Base-by-base conservation (phyloP, 2,329 filamentous ascomycete species). In the Ascocoryne sarcoides region DNA sequence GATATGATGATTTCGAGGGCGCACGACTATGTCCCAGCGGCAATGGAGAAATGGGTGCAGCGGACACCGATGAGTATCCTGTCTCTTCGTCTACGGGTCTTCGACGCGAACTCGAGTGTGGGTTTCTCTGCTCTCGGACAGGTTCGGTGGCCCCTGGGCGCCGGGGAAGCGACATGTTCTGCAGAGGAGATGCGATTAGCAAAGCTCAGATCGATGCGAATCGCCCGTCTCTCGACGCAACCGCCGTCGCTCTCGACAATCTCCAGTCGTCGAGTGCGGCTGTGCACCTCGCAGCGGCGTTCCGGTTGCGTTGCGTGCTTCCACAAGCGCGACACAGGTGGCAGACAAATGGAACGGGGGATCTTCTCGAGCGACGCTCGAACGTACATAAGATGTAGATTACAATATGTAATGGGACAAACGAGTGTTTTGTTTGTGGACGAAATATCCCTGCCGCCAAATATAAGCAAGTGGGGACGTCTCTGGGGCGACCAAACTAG, bases 31-130 rank as follows among this genome's bases (percentile, higher is more conserved):
- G 59, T 54, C 65, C 56, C 47, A 51, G 44, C 31, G 49, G 49
- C n/a, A n/a, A n/a, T n/a, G n/a, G n/a, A n/a, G n/a, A n/a, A n/a
- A n/a, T n/a, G 12, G 50, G 44, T 31, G 44, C 32, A 3, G 44
- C 36, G 16, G 36, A 16, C 28, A 28, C 32, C 28, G 44, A 40
- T 30, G 43, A 48, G 34, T 55, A 58, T 40, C 75, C 79, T 28
- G 79, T 68, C 60, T 94, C 87, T 54, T 84, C 67, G 58, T 93
- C 85, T 42, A 73, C 72, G 35, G 77, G 75, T 43, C 66, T 69
- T 52, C 82, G 78, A 55, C 83, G 76, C 39, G 79, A 76, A 18
- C 76, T 73, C 32, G 82, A 81, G 62, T 84, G 86, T 43, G 75
- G 67, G 55, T 68, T 73, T 55, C 74, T 70, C 45, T 76, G 73